Percentiles rank a stretch among this genome's conserved stretches.
Conservation (phyloP, 805 yeast genomes). For the Saccharomyces jurei region DNA sequence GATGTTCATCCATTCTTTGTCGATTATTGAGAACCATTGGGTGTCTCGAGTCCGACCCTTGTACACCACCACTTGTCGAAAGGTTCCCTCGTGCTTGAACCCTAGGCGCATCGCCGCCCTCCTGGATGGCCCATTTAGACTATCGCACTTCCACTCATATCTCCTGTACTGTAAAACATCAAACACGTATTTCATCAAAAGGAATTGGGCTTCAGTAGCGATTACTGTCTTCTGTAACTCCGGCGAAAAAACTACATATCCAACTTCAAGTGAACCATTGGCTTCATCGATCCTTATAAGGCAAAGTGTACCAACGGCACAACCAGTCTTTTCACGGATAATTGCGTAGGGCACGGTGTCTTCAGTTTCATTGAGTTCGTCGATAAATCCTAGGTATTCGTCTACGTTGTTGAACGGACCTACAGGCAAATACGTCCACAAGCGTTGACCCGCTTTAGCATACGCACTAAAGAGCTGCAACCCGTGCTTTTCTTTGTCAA, state of each 20-base stretch:
- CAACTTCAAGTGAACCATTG: slow-evolving; percentile 26
- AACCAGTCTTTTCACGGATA: slow-evolving; percentile 11
- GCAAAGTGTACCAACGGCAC: slow-evolving; percentile 24
- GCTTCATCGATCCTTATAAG: slow-evolving; percentile 23
- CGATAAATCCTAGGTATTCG: slow-evolving; percentile 1
- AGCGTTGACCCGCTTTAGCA: slow-evolving; percentile 2
- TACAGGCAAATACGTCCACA: slow-evolving; percentile 15
- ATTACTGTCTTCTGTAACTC: slow-evolving; percentile 16
- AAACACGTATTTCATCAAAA: slow-evolving; percentile 25
- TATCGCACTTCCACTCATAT: slow-evolving; percentile 32
- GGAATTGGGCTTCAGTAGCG: slow-evolving; percentile 29
- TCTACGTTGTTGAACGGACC: slow-evolving; percentile 10
- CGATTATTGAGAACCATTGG: slow-evolving; percentile 27
- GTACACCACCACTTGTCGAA: slow-evolving; percentile 23
- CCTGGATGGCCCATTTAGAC: slow-evolving; percentile 24
- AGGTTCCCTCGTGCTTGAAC: slow-evolving; percentile 28
- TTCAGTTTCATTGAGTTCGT: background rate
- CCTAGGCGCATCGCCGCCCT: slow-evolving; percentile 30
- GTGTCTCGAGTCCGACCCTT: slow-evolving; percentile 29
- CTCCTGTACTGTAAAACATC: slow-evolving; percentile 26
- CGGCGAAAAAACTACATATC: slow-evolving; percentile 21
- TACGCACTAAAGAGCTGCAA: slow-evolving; percentile 9
- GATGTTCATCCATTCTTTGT: slow-evolving; percentile 25
- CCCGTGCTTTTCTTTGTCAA: slow-evolving; percentile 10
- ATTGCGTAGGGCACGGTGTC: slow-evolving; percentile 16